A percentile compares a stretch with the other conserved stretches of the same genome.
phyloP scores from a whole-genome alignment of 345 rosid genomes.

The Gossypium longicalyx region DNA sequence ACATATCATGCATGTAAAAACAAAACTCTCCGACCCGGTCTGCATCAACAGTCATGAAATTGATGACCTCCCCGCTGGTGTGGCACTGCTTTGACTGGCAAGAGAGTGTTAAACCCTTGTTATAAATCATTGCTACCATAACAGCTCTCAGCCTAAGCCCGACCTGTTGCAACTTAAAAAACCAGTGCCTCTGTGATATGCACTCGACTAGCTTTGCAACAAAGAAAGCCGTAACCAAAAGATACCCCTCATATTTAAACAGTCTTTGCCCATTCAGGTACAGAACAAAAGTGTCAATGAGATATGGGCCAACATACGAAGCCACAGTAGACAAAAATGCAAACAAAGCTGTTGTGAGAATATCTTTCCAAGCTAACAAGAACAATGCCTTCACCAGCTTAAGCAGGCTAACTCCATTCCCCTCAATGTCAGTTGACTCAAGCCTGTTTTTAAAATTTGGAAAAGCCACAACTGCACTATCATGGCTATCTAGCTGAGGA shows the following conservation, averaged over 20 bases:
- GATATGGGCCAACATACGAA: conserved; percentile 36
- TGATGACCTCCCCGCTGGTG: conserved; percentile 64
- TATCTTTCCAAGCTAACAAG: conserved; percentile 31
- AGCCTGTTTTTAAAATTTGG: conserved; percentile 26
- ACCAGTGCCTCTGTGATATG: conserved; percentile 46
- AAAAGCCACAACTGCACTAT: conserved; percentile 30
- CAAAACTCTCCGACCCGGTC: conserved; percentile 43
- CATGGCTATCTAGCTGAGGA: conserved; percentile 35
- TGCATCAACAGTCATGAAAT: conserved; percentile 58
- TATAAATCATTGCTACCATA: conserved; percentile 42
- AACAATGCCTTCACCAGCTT: conserved; percentile 34
- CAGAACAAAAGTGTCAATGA: conserved; percentile 47
- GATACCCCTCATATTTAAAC: conserved; percentile 38
- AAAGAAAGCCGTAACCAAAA: conserved; percentile 37
- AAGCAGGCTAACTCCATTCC: conserved; percentile 21
- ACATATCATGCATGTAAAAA: conserved; percentile 51
- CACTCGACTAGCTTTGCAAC: conserved; percentile 57
- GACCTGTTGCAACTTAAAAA: conserved; percentile 31
- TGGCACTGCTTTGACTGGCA: conserved; percentile 39
- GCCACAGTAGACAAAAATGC: conserved; percentile 30
- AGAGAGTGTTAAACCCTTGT: conserved; percentile 51
- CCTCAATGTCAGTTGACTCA: conserved; percentile 27
- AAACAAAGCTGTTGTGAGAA: conserved; percentile 24
- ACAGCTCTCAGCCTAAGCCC: conserved; percentile 53
- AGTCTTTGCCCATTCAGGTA: conserved; percentile 32